Conservation (phyloP, 495 filamentous ascomycete species). For the Copromyces sp. region DNA sequence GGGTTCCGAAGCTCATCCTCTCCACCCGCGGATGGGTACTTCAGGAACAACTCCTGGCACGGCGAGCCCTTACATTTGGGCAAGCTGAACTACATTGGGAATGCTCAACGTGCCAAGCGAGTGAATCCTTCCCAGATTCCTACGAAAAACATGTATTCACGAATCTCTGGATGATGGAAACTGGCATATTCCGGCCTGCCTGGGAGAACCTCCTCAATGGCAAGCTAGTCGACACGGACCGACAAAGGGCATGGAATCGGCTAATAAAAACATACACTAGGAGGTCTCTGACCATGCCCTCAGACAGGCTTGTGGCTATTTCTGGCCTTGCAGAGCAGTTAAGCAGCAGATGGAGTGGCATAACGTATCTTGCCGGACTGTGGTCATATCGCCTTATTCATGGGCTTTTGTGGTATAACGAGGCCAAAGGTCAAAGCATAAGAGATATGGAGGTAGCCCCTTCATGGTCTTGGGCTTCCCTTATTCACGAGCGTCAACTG, state of each 20-base stretch:
- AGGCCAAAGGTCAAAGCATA: no score
- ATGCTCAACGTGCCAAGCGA: slow-evolving; percentile 5
- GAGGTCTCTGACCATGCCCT: neutral
- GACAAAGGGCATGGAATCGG: neutral
- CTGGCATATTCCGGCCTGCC: neutral
- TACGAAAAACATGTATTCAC: no score
- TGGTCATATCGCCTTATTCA: neutral
- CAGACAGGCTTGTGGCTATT: neutral
- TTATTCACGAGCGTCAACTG: neutral
- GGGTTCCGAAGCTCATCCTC: neutral
- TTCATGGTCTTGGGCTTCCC: neutral
- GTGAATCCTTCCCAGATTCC: neutral
- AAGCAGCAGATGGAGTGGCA: neutral
- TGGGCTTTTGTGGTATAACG: neutral
- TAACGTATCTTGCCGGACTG: neutral
- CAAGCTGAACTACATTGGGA: slow-evolving; percentile 19
- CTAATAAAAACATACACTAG: neutral
- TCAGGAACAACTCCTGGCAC: slow-evolving; percentile 22
- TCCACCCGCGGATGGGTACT: slow-evolving; percentile 18
- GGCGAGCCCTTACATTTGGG: slow-evolving; percentile 14
- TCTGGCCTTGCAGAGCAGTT: neutral
- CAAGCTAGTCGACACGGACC: neutral
- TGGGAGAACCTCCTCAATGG: neutral
- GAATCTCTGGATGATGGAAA: no score
- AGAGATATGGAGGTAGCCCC: neutral